Base-by-base conservation (phyloP, 768 basidiomycete genomes). In the Calocybe indica region DNA sequence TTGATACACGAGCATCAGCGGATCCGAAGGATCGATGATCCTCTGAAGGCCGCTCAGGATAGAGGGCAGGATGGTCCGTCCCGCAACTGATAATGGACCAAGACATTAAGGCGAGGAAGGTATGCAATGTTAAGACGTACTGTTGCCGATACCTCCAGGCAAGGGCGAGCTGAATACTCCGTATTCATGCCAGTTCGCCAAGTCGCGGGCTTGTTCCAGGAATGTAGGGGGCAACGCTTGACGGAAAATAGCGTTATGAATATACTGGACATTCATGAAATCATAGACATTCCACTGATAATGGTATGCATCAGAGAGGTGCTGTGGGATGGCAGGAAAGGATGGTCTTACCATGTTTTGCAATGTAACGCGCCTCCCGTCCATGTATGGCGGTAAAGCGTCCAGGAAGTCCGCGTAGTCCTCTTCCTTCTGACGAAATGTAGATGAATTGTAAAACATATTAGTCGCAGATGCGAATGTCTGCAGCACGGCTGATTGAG, bases 111-210 rank as follows among this genome's bases (percentile, higher is more conserved):
- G 29, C 8, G n/a, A 3, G 32, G 6, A 36, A 13, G n/a, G 15
- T 10, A 36, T 14, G 35, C 30, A 10, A 31, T 29, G 44, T 37
- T 7, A 9, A 7, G 2, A 61, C 62, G 48, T 45, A 84, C 83
- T 80, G 58, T 86, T 86, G 35, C 83, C 78, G 45, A 88, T 79
- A n/a, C 83, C 81, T 14, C 63, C 61, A 2, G 72, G 61, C n/a
- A 69, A 57, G 0, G 67, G 58, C 43, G 73, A 75, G 4, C 70
- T 79, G 65, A 88, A 89, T 11, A 87, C 73, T 40, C 73, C 75
- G 60, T 83, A 79, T 65, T 88, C 83, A 58, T 88, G 85, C 69
- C 73, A 89, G 63, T 85, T 78, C 2, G 85, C 86, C 6, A 89
- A 71, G 39, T 70, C 73, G 13, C 78, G 70, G 3, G 75, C 80